phyloP scores from a whole-genome alignment of 1,284 basidiomycete genomes.

The Pholiota adiposa region DNA sequence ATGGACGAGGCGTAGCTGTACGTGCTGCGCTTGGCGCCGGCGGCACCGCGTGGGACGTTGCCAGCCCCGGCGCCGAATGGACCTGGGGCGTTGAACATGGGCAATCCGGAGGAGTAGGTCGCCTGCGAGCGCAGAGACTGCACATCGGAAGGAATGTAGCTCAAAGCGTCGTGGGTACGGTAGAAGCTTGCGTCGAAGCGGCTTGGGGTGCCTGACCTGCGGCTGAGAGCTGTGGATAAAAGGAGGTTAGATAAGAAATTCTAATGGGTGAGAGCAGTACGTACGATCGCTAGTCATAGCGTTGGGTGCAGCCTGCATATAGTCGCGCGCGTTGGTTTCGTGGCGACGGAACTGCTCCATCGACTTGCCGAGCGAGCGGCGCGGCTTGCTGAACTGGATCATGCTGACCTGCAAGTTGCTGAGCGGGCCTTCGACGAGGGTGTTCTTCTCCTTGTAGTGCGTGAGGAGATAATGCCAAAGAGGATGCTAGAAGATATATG shows the following conservation, averaged over 20 bases:
- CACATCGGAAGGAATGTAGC: slow-evolving; percentile 94
- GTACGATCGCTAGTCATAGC: slow-evolving; percentile 53
- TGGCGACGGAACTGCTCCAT: slow-evolving; percentile 92
- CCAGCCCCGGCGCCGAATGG: slow-evolving; percentile 66
- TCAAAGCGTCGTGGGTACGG: slow-evolving; percentile 91
- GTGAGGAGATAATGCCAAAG: slow-evolving; percentile 98
- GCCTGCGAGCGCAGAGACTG: slow-evolving; percentile 95
- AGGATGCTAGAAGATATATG: slow-evolving; percentile 71
- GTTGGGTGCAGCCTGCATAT: slow-evolving; percentile 42
- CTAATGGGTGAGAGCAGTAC: slow-evolving; percentile 25
- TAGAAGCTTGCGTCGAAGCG: slow-evolving; percentile 96
- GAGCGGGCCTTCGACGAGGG: slow-evolving; percentile 95
- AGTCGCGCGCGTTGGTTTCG: slow-evolving; percentile 84
- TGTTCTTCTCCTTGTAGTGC: slow-evolving; percentile 96
- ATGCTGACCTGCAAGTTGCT: slow-evolving; percentile 97
- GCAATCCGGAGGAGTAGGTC: slow-evolving; percentile 89
- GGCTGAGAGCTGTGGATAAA: slow-evolving; percentile 38
- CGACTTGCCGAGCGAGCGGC: slow-evolving; percentile 82
- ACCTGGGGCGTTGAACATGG: slow-evolving; percentile 76
- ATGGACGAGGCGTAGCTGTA: slow-evolving; percentile 92
- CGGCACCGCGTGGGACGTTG: slow-evolving; percentile 50
- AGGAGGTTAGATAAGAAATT: slow-evolving; percentile 13
- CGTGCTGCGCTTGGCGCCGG: slow-evolving; percentile 70
- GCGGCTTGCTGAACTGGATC: slow-evolving; percentile 98
- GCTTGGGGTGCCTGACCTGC: slow-evolving; percentile 82